Evolutionary conservation across 805 yeast species (phyloP), one percentile per base, ranked within the genome.

Genomic region (Cyberlindnera bimundalis): DNA sequence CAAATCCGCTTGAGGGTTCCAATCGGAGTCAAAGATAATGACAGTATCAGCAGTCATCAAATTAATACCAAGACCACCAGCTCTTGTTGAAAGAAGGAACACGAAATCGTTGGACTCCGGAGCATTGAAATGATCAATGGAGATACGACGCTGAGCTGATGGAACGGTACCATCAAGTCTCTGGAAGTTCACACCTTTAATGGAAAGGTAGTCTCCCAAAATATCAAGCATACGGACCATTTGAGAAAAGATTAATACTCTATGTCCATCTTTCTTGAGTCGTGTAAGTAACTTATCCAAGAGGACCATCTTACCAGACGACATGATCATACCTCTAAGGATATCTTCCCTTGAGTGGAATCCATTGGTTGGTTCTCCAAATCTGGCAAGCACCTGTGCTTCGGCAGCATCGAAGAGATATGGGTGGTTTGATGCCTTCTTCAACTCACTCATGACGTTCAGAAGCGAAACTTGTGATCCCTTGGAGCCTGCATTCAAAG

Each of bases 41-140:
- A 93, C 99, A 7, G 99, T 93, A 59, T 93, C 99, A 4, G 99
- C 99, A 6, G 99, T 93, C 99, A 93, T 93, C 60, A 93, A 72
- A 62, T 93, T 93, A 60, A 93, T 93, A 65, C 99, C 99, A 46
- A 93, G 72, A 40, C 99, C 99, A 70, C 99, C 99, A 12, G 99
- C 99, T 69, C 99, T 79, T 1, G 99, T 93, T 18, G 95, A 84
- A 38, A 93, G 69, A 56, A 93, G 64, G 49, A 93, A 93, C 2
- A 81, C 95, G 59, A 90, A 91, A 62, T 93, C 99, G 41, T 81
- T 84, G 4, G 96, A 87, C 35, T 79, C 96, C 1, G 91, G 93
- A 0, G 96, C 88, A 64, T 93, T 93, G 70, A 84, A 93, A 61
- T 93, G 99, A 59, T 93, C 99, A 56, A 93, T 93, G 2, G 98